A percentile compares a stretch with the other conserved stretches of the same genome.
phyloP scores from a whole-genome alignment of 495 filamentous ascomycete species.

The Bombardia bombarda region DNA sequence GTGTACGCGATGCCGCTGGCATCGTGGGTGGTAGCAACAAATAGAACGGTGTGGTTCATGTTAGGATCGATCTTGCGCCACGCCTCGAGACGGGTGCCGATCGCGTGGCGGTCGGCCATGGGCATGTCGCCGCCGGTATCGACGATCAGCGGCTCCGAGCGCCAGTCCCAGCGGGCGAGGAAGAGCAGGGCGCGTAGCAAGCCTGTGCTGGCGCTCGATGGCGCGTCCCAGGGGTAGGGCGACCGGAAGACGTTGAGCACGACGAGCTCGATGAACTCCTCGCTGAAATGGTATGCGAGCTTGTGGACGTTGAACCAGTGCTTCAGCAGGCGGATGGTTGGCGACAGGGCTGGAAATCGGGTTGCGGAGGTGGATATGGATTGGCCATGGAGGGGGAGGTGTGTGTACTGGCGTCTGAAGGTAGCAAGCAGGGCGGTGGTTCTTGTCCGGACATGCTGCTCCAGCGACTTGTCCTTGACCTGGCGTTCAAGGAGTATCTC shows the following conservation, averaged over 20 bases:
- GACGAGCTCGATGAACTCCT: constrained; percentile 78
- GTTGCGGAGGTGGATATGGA: constrained; percentile 70
- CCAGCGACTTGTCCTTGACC: constrained; percentile 61
- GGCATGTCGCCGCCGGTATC: constrained; percentile 55
- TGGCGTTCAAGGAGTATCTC: constrained; percentile 68
- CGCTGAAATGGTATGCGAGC: constrained; percentile 62
- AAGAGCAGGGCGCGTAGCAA: constrained; percentile 73
- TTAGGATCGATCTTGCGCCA: constrained; percentile 80
- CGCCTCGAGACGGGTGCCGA: constrained; percentile 64
- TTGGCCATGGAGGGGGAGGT: constrained; percentile 71
- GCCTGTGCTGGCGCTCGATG: constrained; percentile 70
- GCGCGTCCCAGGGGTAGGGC: constrained; percentile 72
- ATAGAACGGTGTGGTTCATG: constrained; percentile 76
- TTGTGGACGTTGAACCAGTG: constrained; percentile 83
- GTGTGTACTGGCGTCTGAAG: constrained; percentile 64
- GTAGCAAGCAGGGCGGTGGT: constrained; percentile 56
- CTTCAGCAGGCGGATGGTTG: constrained; percentile 82
- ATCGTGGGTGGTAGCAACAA: constrained; percentile 75
- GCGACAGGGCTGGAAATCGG: constrained; percentile 70
- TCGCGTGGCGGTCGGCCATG: constrained; percentile 46
- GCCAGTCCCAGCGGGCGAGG: constrained; percentile 87
- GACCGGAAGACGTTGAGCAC: constrained; percentile 68
- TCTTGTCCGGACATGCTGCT: constrained; percentile 54
- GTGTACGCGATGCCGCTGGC: constrained; percentile 74
- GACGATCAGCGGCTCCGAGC: constrained; percentile 67